These are phyloP conservation scores for Saccharomycopsis fodiens DNA, from an alignment of 805 yeast species.

Conservation along the genomic window DNA sequence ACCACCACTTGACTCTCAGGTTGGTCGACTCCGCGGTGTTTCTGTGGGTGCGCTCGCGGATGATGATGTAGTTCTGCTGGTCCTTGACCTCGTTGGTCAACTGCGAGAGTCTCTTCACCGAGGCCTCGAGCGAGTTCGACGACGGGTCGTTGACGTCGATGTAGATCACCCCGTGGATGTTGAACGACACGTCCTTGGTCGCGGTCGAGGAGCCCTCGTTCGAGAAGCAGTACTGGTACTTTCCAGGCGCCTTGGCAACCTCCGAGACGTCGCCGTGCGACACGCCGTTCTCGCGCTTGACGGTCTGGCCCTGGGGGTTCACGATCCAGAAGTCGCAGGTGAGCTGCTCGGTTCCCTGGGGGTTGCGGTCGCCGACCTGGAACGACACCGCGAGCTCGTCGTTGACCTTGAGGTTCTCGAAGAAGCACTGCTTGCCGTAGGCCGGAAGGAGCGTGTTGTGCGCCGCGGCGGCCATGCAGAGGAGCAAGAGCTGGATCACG, in stretches of 20 bases:
- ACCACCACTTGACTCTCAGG: conserved; percentile 97
- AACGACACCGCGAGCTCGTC: conserved; percentile 84
- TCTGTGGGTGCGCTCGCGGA: conserved; percentile 95
- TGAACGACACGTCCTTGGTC: conserved; percentile 89
- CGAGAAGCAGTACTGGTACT: conserved; percentile 82
- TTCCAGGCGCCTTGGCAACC: conserved; percentile 61
- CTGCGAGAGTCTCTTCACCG: conserved; percentile 67
- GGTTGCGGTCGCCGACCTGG: conserved; percentile 90
- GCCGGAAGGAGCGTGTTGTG: conserved; percentile 82
- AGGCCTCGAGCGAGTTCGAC: conserved; percentile 73
- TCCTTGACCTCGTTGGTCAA: conserved; percentile 82
- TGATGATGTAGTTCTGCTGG: conserved; percentile 85
- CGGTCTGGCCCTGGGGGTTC: conserved; percentile 42
- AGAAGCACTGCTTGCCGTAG: conserved; percentile 81
- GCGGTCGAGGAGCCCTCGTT: conserved; percentile 68
- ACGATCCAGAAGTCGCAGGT: conserved; percentile 58
- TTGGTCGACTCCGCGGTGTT: conserved; percentile 98
- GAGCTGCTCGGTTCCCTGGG: conserved; percentile 57
- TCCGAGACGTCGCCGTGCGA: conserved; percentile 78
- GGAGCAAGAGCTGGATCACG: conserved; percentile 5
- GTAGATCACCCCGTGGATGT: conserved; percentile 87
- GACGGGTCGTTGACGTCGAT: conserved; percentile 73
- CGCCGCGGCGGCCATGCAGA: conserved; percentile 32
- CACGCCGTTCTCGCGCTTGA: conserved; percentile 43
- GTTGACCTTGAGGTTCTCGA: conserved; percentile 69